Conservation (phyloP, 2,329 filamentous ascomycete genomes). For the Phialophora verrucosa region DNA sequence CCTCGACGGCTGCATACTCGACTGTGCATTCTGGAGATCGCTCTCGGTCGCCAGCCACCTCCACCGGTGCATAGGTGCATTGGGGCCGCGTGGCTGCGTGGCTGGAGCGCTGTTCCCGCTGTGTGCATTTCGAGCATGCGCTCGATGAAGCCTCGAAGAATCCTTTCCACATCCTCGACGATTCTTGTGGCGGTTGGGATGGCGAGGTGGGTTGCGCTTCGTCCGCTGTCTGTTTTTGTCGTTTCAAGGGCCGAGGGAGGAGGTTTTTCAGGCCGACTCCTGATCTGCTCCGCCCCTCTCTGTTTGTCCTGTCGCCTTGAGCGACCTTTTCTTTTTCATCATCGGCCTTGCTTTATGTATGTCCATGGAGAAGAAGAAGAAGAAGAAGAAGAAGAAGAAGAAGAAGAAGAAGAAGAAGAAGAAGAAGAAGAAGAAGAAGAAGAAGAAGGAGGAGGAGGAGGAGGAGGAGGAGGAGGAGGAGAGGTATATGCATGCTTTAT, state of each 20-base stretch:
- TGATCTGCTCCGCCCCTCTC: constrained; percentile 9
- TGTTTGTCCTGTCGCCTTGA: not conserved
- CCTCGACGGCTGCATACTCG: not conserved
- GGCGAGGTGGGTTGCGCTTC: not conserved
- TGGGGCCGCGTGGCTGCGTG: not conserved
- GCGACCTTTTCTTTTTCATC: constrained; percentile 28
- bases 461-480: constrained; percentile 20
- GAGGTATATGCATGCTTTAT: too few relatives aligned
- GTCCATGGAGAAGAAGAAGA: constrained; percentile 21
- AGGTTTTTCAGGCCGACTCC: constrained; percentile 21
- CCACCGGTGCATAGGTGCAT: not conserved
- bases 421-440: too few relatives aligned
- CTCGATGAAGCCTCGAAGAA: not conserved
- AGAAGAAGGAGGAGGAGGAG: too few relatives aligned
- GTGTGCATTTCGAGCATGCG: not conserved
- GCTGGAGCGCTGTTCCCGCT: not conserved
- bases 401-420: too few relatives aligned
- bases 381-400: too few relatives aligned
- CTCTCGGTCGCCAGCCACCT: not conserved
- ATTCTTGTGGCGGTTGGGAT: not conserved
- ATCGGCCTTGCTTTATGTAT: constrained; percentile 23
- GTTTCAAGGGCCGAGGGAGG: not conserved
- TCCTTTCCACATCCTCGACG: not conserved
- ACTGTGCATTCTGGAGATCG: not conserved
- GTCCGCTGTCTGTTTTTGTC: not conserved